Percentiles rank a stretch among this genome's conserved stretches.
Conservation (phyloP, 345 rosid species). For the Salix koriyanagi region DNA sequence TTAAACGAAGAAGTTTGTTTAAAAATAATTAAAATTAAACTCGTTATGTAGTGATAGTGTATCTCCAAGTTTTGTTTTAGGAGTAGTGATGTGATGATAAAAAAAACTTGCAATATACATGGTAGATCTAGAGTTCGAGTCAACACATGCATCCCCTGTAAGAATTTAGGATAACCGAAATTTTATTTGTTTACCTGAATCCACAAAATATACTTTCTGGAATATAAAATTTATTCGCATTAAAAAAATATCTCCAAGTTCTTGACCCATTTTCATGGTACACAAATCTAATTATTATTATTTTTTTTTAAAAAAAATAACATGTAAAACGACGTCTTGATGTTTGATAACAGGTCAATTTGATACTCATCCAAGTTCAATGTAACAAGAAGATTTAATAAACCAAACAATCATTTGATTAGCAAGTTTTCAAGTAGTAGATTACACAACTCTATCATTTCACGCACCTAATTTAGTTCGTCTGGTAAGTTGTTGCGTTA, state of each 20-base stretch:
- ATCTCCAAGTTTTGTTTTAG: too few species aligned
- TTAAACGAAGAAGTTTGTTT: too few species aligned
- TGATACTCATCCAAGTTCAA: slow-evolving; percentile 7
- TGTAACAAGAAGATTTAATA: slow-evolving; percentile 4
- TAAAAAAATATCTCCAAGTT: not conserved
- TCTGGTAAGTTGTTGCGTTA: not conserved
- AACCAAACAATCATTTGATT: slow-evolving; percentile 19
- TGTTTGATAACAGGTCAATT: too few species aligned
- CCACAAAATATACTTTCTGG: too few species aligned
- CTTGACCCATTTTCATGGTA: not conserved
- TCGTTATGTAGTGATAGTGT: not conserved
- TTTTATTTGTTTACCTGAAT: too few species aligned
- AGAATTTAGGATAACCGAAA: too few species aligned
- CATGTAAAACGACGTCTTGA: not conserved
- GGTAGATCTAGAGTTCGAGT: too few species aligned
- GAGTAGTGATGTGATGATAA: too few species aligned
- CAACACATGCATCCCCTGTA: too few species aligned
- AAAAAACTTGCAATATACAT: too few species aligned
- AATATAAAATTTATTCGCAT: too few species aligned
- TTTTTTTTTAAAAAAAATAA: too few species aligned
- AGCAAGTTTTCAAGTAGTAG: slow-evolving; percentile 3
- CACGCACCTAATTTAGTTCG: slow-evolving; percentile 10
- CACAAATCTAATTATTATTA: not conserved
- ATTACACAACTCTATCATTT: slow-evolving; percentile 8
- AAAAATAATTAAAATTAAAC: not conserved